Evolutionary conservation across 129 eudicot genomes (phyloP).

Genomic region (Escallonia rubra): DNA sequence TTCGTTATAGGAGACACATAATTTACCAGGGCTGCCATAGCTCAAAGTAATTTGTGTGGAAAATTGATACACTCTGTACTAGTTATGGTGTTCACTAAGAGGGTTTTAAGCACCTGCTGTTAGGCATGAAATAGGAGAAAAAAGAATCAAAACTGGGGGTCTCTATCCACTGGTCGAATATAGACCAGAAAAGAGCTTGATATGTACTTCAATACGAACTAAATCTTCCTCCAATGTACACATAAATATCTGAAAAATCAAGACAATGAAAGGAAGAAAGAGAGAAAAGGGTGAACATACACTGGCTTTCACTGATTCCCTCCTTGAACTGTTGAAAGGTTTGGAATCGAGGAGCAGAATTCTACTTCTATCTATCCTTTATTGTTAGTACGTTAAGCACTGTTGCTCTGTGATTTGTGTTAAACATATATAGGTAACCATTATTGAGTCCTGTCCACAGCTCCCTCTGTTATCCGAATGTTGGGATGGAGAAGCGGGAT

Average conservation of each 20-base stretch:
- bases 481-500: background rate
- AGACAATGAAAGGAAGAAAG: background rate
- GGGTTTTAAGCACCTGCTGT: too few species aligned
- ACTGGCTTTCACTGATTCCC: background rate
- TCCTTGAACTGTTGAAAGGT: background rate
- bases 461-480: background rate
- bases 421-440: background rate
- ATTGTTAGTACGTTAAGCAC: background rate
- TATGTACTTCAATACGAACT: too few species aligned
- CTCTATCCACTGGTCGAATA: too few species aligned
- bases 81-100: too few species aligned
- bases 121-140: too few species aligned
- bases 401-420: background rate
- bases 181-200: too few species aligned
- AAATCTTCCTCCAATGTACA: too few species aligned
- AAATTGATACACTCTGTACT: too few species aligned
- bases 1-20: conserved; percentile 45
- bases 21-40: conserved; percentile 56
- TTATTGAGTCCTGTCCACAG: conserved; percentile 1
- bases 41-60: background rate
- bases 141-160: too few species aligned
- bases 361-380: background rate
- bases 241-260: too few species aligned
- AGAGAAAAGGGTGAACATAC: background rate
- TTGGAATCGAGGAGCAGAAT: background rate